A percentile compares a stretch with the other conserved stretches of the same genome.
These are phyloP conservation scores for Hysterium pulicare DNA, from an alignment of 2,329 filamentous ascomycete genomes.

Conservation along the genomic window DNA sequence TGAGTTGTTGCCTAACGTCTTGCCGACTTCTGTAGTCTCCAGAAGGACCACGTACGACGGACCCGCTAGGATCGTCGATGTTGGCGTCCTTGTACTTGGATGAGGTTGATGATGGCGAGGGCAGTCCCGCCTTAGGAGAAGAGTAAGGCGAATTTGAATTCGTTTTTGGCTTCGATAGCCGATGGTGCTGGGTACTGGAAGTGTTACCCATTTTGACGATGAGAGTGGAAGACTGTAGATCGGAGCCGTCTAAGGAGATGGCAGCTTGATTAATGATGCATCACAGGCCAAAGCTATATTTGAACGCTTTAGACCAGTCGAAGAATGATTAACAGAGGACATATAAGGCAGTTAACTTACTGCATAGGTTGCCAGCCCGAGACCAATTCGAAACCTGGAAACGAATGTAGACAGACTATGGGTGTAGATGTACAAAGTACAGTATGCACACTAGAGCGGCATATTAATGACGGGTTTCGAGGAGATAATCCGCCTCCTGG, in stretches of 20 bases:
- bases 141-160: constrained; percentile 27
- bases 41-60: constrained; percentile 5
- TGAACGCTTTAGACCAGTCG: constrained; percentile 5
- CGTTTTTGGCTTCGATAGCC: constrained; percentile 35
- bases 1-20: constrained; percentile 24
- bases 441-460: neutral
- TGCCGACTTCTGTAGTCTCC: constrained; percentile 17
- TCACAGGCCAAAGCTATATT: constrained; percentile 10
- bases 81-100: constrained; percentile 23
- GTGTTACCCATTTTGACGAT: constrained; percentile 29
- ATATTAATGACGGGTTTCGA: neutral
- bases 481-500: neutral
- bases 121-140: constrained; percentile 11
- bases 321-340: neutral
- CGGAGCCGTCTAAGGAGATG: constrained; percentile 20
- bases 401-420: neutral
- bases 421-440: neutral
- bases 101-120: constrained; percentile 17
- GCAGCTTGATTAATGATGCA: constrained; percentile 12
- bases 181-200: constrained; percentile 17
- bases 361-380: neutral
- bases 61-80: constrained; percentile 4
- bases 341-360: neutral
- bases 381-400: neutral
- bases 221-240: constrained; percentile 8